Base-by-base conservation (phyloP, 2,329 filamentous ascomycete genomes). In the Calonectria pteridis region DNA sequence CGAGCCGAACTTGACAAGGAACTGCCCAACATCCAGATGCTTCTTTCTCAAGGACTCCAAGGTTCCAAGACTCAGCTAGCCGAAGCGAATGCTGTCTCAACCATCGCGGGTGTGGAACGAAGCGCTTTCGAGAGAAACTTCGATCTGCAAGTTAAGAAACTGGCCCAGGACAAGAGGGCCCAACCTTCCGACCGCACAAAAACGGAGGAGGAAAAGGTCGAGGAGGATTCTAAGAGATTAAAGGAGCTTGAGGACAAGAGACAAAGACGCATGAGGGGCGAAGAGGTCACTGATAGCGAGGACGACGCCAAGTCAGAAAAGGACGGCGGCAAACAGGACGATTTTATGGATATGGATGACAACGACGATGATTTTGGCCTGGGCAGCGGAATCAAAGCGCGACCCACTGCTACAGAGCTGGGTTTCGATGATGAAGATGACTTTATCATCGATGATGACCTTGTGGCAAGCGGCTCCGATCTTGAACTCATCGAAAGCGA, bases 381-480 rank as follows among this genome's bases (percentile, higher is more conserved):
- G 20, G 92, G 92, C 40, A 82, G 84, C 63, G 91, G 91, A 53
- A 91, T 93, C 76, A 90, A 87, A 79, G 85, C 87, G 67, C 87
- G 88, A 29, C 88, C 88, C 37, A 91, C 91, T 10, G 89, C 89
- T 4, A 88, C 89, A 14, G 89, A 93, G 72, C 84, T 95, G 23
- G 94, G 92, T 7, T 93, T 98, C 40, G 95, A 98, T 77, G 96
- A 98, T 78, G 96, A 98, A 82, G 96, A 98, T 79, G 95, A 98
- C 79, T 98, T 98, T 80, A 83, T 96, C 31, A 92, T 98, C 75
- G 96, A 98, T 73, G 94, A 97, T 75, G 94, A 98, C 81, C 89
- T 98, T 20, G 90, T 98, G 40, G 95, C 95, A 16, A 96, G 93
- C 77, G 94, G 92, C 46, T 96, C 94, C 7, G 92, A 93, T 49